These are phyloP conservation scores for Phylloporus sp. DNA, from an alignment of 1,284 basidiomycete genomes.

Conservation along the genomic window DNA sequence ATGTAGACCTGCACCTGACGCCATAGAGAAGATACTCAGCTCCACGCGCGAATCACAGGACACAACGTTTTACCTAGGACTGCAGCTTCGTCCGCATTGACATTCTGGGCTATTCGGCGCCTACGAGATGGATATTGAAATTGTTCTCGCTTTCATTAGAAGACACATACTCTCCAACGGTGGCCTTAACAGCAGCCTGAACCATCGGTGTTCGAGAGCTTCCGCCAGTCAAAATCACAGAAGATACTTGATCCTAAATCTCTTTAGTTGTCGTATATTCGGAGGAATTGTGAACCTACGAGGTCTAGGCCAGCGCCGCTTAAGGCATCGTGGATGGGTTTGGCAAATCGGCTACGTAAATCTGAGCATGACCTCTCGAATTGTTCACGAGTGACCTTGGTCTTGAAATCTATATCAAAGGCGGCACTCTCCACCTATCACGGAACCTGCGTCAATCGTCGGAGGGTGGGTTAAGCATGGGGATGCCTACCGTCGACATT, in stretches of 20 bases:
- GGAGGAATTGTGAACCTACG: constrained; percentile 37
- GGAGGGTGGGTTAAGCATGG: neutral
- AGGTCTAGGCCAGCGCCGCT: constrained; percentile 69
- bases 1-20: constrained; percentile 84
- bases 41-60: neutral
- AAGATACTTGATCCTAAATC: constrained; percentile 73
- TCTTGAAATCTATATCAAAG: constrained; percentile 90
- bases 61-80: constrained; percentile 67
- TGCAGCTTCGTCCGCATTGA: constrained; percentile 97
- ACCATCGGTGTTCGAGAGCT: constrained; percentile 92
- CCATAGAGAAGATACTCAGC: constrained; percentile 11
- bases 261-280: constrained; percentile 4
- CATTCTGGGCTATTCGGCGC: constrained; percentile 87
- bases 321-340: constrained; percentile 83
- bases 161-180: constrained; percentile 71
- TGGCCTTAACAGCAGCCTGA: constrained; percentile 76
- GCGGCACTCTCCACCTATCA: constrained; percentile 83
- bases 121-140: constrained; percentile 39
- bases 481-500: constrained; percentile 61
- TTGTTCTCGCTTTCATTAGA: neutral
- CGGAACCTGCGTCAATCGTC: constrained; percentile 6
- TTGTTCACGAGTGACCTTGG: constrained; percentile 73
- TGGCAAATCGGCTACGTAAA: constrained; percentile 63
- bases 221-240: constrained; percentile 92
- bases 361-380: constrained; percentile 80